These are phyloP conservation scores for Ustilago hordei DNA, from an alignment of 1,284 basidiomycete genomes.

Conservation along the genomic window DNA sequence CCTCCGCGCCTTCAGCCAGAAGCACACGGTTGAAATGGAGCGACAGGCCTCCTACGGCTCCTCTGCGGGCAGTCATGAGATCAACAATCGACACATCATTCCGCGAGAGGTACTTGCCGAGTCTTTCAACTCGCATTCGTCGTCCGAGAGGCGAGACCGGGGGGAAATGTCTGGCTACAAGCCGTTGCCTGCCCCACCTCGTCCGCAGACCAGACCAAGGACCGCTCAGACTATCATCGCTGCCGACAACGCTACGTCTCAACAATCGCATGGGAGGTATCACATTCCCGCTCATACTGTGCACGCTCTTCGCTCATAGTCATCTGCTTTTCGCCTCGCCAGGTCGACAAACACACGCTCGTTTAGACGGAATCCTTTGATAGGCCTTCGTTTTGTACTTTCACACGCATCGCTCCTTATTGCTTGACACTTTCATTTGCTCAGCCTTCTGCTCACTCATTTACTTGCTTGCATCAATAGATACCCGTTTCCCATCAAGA, in stretches of 20 bases:
- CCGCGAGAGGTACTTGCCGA: slow-evolving; percentile 7
- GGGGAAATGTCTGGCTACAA: slow-evolving; percentile 6
- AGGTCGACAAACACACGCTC: neutral
- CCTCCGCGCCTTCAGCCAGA: slow-evolving; percentile 21
- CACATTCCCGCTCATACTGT: slow-evolving; percentile 1
- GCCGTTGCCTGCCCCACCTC: slow-evolving; percentile 23
- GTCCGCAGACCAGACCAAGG: slow-evolving; percentile 27
- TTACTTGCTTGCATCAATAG: slow-evolving; percentile 3
- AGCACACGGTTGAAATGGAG: slow-evolving; percentile 14
- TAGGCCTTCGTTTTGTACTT: neutral
- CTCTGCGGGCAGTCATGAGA: neutral
- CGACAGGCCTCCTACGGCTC: slow-evolving; percentile 12
- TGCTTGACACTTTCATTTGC: neutral
- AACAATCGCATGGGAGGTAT: neutral
- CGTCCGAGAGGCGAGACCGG: neutral
- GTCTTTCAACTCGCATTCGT: neutral
- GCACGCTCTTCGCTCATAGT: slow-evolving; percentile 11
- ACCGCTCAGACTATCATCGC: slow-evolving; percentile 32
- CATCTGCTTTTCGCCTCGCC: neutral
- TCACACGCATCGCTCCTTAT: neutral
- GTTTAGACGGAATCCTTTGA: slow-evolving; percentile 6
- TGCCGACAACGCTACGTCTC: neutral
- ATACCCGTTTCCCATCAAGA: neutral
- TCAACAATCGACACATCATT: slow-evolving; percentile 5
- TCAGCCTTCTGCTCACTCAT: neutral